These are phyloP conservation scores for Fusarium floridanum DNA, from an alignment of 2,329 filamentous ascomycete species.

Conservation along the genomic window DNA sequence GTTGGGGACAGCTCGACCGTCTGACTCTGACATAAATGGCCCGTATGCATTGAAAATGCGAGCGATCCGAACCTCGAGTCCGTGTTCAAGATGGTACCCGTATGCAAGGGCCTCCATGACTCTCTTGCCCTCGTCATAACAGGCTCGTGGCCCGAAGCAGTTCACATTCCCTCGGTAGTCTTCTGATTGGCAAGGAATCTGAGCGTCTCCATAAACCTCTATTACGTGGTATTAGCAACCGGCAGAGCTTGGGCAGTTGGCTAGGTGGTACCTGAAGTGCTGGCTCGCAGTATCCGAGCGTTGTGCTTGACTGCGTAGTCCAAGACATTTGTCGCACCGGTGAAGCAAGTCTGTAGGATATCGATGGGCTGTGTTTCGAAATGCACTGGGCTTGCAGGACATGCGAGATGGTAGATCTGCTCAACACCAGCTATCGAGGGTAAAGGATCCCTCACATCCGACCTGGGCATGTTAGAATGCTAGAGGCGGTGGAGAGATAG, in stretches of 20 bases:
- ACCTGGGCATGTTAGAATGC: neutral
- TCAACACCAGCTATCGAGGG: slow-evolving; percentile 28
- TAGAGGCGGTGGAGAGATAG: too few relatives aligned
- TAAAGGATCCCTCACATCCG: slow-evolving; percentile 33
- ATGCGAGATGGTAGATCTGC: slow-evolving; percentile 39
- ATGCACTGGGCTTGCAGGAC: slow-evolving; percentile 34
- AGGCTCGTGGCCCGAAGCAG: slow-evolving; percentile 55
- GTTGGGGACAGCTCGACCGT: slow-evolving; percentile 36
- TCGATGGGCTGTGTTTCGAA: slow-evolving; percentile 37
- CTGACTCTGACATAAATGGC: slow-evolving; percentile 23
- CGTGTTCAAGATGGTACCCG: slow-evolving; percentile 36
- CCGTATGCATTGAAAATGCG: slow-evolving; percentile 41
- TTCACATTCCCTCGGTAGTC: slow-evolving; percentile 57
- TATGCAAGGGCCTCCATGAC: slow-evolving; percentile 55
- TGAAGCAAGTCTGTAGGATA: slow-evolving; percentile 39
- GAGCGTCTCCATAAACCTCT: slow-evolving; percentile 38
- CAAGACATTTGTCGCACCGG: slow-evolving; percentile 28
- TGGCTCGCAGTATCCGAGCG: slow-evolving; percentile 29
- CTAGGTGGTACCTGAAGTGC: slow-evolving; percentile 26
- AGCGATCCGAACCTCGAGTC: slow-evolving; percentile 39
- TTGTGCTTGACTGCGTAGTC: slow-evolving; percentile 36
- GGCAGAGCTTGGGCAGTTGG: neutral
- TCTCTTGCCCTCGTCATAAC: slow-evolving; percentile 59
- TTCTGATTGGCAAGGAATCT: slow-evolving; percentile 32
- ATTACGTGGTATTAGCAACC: neutral